Conservation (phyloP, 805 yeast species). For the Candida odintsovae region DNA sequence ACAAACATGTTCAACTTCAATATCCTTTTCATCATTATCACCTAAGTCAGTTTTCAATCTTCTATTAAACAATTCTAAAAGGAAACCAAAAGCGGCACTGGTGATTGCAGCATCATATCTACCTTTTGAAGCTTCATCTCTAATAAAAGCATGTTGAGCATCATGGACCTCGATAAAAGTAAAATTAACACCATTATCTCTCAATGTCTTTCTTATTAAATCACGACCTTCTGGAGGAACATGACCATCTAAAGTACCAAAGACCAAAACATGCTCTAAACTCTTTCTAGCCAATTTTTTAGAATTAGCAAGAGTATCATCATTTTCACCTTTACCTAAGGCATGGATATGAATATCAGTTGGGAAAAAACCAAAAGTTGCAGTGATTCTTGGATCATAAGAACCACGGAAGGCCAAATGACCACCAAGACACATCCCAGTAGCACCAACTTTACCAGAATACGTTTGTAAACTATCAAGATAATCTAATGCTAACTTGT, state of each 20-base stretch:
- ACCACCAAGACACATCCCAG: constrained; percentile 87
- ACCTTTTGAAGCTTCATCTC: constrained; percentile 78
- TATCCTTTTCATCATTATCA: constrained; percentile 45
- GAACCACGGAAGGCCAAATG: constrained; percentile 73
- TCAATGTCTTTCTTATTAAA: constrained; percentile 53
- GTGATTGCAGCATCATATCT: constrained; percentile 78
- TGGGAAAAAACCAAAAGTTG: constrained; percentile 72
- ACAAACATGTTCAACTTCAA: constrained; percentile 59
- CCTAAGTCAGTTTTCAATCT: constrained; percentile 63
- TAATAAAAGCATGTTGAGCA: constrained; percentile 80
- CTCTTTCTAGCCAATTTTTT: constrained; percentile 44
- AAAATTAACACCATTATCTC: constrained; percentile 54
- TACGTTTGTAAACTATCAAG: constrained; percentile 52
- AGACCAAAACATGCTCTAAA: constrained; percentile 58
- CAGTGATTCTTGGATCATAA: constrained; percentile 56
- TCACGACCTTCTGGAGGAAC: constrained; percentile 77
- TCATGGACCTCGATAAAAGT: constrained; percentile 71
- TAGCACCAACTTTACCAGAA: constrained; percentile 70
- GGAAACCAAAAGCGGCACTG: constrained; percentile 56
- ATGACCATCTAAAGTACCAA: constrained; percentile 76
- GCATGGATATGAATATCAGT: constrained; percentile 72
- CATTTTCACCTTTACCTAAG: constrained; percentile 57
- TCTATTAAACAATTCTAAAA: constrained; percentile 67
- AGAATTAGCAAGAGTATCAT: constrained; percentile 57
- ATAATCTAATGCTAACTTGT: constrained; percentile 56